Conservation (phyloP, 2,329 filamentous ascomycete genomes). For the Colletotrichum sojae region DNA sequence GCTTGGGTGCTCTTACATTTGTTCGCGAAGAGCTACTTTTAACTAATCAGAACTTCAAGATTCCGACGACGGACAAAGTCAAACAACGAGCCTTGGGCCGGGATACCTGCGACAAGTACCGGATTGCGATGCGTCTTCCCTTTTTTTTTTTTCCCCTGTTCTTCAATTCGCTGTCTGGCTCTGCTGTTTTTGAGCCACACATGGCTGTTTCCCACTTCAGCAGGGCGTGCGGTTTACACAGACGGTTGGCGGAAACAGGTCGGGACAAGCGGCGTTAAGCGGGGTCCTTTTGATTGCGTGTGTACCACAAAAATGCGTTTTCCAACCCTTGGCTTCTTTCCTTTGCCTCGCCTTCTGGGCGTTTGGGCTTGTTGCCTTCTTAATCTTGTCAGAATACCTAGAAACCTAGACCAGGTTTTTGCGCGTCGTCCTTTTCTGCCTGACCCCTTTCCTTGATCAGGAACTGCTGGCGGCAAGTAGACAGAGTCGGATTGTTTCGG, state of each 20-base stretch:
- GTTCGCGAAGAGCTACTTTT: neutral
- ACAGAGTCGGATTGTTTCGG: conserved; percentile 11
- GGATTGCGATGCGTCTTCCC: no score
- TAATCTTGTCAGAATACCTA: conserved; percentile 30
- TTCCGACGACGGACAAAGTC: no score
- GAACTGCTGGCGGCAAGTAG: neutral
- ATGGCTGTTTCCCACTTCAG: neutral
- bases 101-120: no score
- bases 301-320: neutral
- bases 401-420: conserved; percentile 18
- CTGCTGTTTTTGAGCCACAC: neutral
- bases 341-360: neutral
- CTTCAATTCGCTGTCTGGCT: neutral
- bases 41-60: no score
- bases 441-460: neutral
- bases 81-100: no score
- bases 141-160: neutral
- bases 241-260: neutral
- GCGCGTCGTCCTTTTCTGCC: neutral
- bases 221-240: conserved; percentile 14
- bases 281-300: neutral
- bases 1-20: neutral
- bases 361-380: neutral
- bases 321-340: conserved; percentile 7
- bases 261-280: conserved; percentile 8